Conservation (phyloP, 2,329 filamentous ascomycete genomes). For the Corinectria fuckeliana region DNA sequence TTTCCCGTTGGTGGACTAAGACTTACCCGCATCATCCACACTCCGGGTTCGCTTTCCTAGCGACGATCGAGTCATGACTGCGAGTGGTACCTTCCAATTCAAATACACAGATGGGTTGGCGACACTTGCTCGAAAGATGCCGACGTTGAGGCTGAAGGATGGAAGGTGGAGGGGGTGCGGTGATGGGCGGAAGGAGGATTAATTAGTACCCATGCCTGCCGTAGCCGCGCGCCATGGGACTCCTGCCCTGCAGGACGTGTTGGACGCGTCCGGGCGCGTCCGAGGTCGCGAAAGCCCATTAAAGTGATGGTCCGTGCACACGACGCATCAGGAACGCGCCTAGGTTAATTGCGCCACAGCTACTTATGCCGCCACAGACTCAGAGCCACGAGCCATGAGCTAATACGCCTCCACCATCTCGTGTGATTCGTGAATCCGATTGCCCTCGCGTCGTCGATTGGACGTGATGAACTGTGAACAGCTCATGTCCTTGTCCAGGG, state of each 20-base stretch:
- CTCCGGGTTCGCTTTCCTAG: constrained; percentile 46
- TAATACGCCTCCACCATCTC: constrained; percentile 1
- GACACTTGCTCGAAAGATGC: constrained; percentile 24
- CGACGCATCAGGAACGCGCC: constrained; percentile 25
- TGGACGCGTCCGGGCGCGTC: constrained; percentile 43
- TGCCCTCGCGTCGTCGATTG: constrained; percentile 25
- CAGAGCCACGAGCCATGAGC: not conserved
- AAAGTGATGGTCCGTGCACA: constrained; percentile 38
- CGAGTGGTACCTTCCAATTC: constrained; percentile 23
- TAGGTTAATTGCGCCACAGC: constrained; percentile 4
- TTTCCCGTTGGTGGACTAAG: not conserved
- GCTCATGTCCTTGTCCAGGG: not conserved
- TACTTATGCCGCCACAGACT: too few species aligned
- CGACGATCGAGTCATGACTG: constrained; percentile 39
- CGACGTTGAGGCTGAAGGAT: constrained; percentile 19
- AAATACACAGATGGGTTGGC: constrained; percentile 21
- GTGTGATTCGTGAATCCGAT: not conserved
- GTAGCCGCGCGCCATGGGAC: constrained; percentile 33
- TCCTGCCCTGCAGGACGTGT: constrained; percentile 26
- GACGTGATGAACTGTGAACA: constrained; percentile 5
- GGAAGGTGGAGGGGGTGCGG: constrained; percentile 28
- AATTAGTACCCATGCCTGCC: constrained; percentile 27
- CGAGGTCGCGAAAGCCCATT: constrained; percentile 39
- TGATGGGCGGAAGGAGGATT: constrained; percentile 17
- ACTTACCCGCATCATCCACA: constrained; percentile 41